Base-by-base conservation (phyloP, 148 eudicot genomes). In the Vaccinium corymbosum region DNA sequence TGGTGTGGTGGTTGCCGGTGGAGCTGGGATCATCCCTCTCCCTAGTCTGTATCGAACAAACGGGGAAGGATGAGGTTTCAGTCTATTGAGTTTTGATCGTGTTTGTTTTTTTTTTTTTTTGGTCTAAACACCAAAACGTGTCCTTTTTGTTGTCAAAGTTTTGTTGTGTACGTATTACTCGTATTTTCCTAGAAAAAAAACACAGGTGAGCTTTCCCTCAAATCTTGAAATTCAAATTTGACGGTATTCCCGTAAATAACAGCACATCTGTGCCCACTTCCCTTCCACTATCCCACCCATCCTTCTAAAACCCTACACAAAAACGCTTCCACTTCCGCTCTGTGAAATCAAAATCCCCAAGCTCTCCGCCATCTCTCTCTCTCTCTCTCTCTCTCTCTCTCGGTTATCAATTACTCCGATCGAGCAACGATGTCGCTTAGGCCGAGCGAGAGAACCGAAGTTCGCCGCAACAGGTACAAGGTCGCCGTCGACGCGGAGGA, bases 401-500 rank as follows among this genome's bases (percentile, higher is more conserved):
- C 0, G 72, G 16, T 66, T 25, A 27, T 27, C 16, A 0, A 11
- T 22, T 66, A 8, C 17, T 66, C 19, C 48, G 35, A 66, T 66
- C 29, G 29, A 66, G 49, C 52, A 49, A 78, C 73, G 17, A 89
- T 89, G 88, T 89, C 90, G 56, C 80, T 89, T 19, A 46, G 90
- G 76, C 89, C 90, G 64, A 84, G 66, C 82, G 76, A 82, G 27
- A 76, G 89, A 32, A 83, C 89, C 55, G 90, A 89, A 16, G 85
- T 73, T 32, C 89, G 90, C 76, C 87, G 87, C 62, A 89, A 78
- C 82, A 83, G 64, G 80, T 89, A 89, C 89, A 89, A 89, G 56
- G 85, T 85, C 56, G 81, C 87, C 75, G 90, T 89, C 46, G 90
- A 89, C 71, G 90, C 89, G 2, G 90, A 89, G 0, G 87, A 86